Evolutionary conservation across 164 flowering plant genomes (phyloP), one percentile per base, ranked within the genome.

Genomic region (Magnolia officinalis): DNA sequence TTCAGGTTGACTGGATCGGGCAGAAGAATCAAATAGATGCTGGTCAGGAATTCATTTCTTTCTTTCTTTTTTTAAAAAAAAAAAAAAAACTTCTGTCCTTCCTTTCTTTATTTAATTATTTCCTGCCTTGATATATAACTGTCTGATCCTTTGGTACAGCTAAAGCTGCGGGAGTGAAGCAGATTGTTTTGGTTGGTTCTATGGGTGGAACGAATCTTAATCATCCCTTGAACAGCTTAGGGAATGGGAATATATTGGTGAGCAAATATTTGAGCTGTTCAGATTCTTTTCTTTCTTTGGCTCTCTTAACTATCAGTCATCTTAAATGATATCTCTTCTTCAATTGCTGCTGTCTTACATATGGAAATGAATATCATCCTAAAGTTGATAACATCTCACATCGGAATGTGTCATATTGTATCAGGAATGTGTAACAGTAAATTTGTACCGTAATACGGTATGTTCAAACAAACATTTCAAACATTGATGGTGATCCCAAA

Each of bases 11-110:
- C 63, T 94, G 99, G 99, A 87, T 92, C 80, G 99, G 99, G 71
- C 99, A 96, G 83, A 96, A 92, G 83, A 96, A 96, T 85, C 99
- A 96, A 82, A 96, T 94, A 50, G 98, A 96, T 89, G 96, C 96
- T 71, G 99, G 98, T 94, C 67, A 81, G 84, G 8, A 61, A 50
- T 67, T 16, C 67, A 61, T 37, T 55, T 59, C 64, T 63, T 58
- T 37, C 19, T 24, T 45, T 49, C 7, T 67, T 16, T 66, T 14
- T 21, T 64, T 10, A 23, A n/a, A n/a, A n/a, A n/a, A n/a, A n/a
- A 23, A 23, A 23, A 23, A 23, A 23, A 23, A 23, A 23, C 61
- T 16, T 16, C 18, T 55, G 61, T 55, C 61, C 61, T 55, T 16
- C 16, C 6, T 49, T 29, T 73, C 26, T 74, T 71, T 1, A 67